Percentiles rank a stretch among this genome's conserved stretches.
phyloP scores from a whole-genome alignment of 495 filamentous ascomycete genomes.

The Trypethelium eluteriae region DNA sequence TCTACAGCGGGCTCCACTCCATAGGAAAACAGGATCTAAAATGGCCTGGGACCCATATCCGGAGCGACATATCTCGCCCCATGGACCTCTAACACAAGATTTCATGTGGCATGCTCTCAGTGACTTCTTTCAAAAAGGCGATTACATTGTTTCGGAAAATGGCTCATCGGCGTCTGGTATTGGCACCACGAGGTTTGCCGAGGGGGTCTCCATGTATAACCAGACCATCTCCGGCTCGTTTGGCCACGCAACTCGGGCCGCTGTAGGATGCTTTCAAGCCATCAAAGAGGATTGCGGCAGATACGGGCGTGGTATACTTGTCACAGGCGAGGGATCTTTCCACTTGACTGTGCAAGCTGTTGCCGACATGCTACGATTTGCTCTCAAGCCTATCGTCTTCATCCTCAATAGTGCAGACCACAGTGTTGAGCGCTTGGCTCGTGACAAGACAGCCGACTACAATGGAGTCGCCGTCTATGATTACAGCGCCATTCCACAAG shows the following conservation, averaged over 20 bases:
- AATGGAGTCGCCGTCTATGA: conserved; percentile 23
- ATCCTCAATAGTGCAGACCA: conserved; percentile 31
- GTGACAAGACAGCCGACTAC: conserved; percentile 24
- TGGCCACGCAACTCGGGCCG: conserved; percentile 37
- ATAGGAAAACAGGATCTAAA: conserved; percentile 15
- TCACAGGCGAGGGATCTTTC: conserved; percentile 40
- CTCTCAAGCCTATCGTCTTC: conserved; percentile 34
- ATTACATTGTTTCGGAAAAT: conserved; percentile 45
- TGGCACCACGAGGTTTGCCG: conserved; percentile 29
- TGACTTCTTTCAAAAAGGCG: conserved; percentile 36
- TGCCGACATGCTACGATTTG: conserved; percentile 32
- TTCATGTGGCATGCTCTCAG: conserved; percentile 32
- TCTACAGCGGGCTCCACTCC: conserved; percentile 21
- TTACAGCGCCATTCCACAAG: conserved; percentile 16
- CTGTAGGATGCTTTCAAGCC: conserved; percentile 36
- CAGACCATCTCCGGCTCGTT: conserved; percentile 39
- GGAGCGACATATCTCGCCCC: conserved; percentile 5
- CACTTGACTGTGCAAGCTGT: conserved; percentile 41
- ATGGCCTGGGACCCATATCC: conserved; percentile 29
- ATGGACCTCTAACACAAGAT: conserved; percentile 30
- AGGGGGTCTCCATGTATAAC: conserved; percentile 28
- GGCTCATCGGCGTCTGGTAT: conserved; percentile 39
- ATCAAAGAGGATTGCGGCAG: conserved; percentile 59
- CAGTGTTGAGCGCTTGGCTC: conserved; percentile 30
- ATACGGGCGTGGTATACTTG: conserved; percentile 31